A percentile compares a stretch with the other conserved stretches of the same genome.
phyloP scores from a whole-genome alignment of 176 grass and related monocot genomes.

The Hyparrhenia diplandra region DNA sequence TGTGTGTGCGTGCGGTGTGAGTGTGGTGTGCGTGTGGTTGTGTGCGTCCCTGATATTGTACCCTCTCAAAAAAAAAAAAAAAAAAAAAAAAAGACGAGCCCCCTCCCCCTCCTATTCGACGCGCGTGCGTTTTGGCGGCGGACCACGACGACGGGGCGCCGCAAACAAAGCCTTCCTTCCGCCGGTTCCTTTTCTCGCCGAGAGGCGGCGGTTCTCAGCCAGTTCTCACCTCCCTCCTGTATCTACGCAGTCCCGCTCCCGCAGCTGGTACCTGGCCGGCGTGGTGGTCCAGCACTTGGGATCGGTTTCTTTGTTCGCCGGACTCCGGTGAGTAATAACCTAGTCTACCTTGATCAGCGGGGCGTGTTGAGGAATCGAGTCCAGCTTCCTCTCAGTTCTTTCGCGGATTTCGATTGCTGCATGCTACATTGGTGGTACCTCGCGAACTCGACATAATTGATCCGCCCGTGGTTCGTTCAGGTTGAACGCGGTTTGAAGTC shows the following conservation, averaged over 20 bases:
- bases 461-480: too few species aligned
- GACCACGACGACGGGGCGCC: too few species aligned
- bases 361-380: background rate
- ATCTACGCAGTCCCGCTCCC: background rate
- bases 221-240: background rate
- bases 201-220: background rate
- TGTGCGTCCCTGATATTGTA: too few species aligned
- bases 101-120: too few species aligned
- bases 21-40: too few species aligned
- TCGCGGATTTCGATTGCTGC: background rate
- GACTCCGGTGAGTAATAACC: background rate
- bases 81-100: too few species aligned
- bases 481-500: too few species aligned
- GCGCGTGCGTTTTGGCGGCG: too few species aligned
- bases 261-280: background rate
- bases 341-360: background rate
- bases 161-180: background rate
- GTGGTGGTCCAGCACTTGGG: background rate
- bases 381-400: background rate
- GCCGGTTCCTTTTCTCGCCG: too few species aligned
- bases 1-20: too few species aligned
- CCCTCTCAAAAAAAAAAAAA: too few species aligned
- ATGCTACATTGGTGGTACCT: background rate
- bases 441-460: background rate
- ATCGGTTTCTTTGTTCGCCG: background rate